A percentile compares a stretch with the other conserved stretches of the same genome.
Evolutionary conservation across 2,329 filamentous ascomycete genomes (phyloP).

Genomic region (Aspergillus ibericus): DNA sequence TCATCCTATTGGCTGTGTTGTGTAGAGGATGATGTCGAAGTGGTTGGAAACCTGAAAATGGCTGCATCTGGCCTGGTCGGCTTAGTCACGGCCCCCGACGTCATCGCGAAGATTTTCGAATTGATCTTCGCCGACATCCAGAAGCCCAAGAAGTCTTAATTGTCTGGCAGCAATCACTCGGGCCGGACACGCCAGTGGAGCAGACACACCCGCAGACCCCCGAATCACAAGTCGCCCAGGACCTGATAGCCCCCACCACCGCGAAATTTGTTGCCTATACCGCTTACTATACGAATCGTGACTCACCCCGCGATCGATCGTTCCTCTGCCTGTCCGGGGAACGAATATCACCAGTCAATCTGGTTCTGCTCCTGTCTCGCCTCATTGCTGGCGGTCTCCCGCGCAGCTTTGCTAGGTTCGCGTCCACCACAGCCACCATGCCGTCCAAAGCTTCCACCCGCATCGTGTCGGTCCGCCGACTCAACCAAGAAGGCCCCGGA

Average conservation of each 20-base stretch:
- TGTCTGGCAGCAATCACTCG: background rate
- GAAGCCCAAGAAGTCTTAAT: background rate
- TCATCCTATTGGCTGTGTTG: no score
- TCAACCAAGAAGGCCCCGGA: conserved; percentile 37
- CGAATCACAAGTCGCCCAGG: background rate
- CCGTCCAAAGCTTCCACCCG: conserved; percentile 29
- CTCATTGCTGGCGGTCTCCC: conserved; percentile 31
- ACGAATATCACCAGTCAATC: conserved; percentile 21
- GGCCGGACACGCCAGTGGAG: conserved; percentile 1
- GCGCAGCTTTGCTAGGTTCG: conserved; percentile 28
- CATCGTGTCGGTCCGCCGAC: conserved; percentile 39
- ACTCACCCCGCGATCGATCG: background rate
- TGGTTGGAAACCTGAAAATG: background rate
- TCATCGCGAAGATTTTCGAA: conserved; percentile 20
- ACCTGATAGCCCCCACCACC: background rate
- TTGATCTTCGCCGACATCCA: conserved; percentile 3
- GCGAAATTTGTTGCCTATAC: background rate
- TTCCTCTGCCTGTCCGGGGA: background rate
- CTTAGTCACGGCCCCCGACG: conserved; percentile 20
- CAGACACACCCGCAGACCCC: background rate
- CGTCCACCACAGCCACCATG: conserved; percentile 25
- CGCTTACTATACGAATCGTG: background rate
- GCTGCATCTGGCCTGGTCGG: background rate
- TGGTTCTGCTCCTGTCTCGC: conserved; percentile 27
- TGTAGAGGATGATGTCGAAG: no score